These are phyloP conservation scores for Fusarium subtropicale DNA, from an alignment of 2,329 filamentous ascomycete genomes.

Conservation along the genomic window DNA sequence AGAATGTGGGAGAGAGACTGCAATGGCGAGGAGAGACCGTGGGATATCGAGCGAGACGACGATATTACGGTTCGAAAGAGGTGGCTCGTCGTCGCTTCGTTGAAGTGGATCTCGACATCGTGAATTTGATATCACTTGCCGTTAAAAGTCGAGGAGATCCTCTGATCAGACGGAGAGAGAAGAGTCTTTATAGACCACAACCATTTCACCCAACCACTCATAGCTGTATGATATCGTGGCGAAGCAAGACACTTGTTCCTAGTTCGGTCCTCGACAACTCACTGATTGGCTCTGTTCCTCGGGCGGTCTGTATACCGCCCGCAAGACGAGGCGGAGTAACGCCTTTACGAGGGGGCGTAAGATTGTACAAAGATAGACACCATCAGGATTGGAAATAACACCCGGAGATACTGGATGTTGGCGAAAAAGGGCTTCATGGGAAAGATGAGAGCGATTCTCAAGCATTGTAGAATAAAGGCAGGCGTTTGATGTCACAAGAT, in stretches of 20 bases:
- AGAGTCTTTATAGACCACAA: constrained; percentile 23
- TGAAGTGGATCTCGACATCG: constrained; percentile 54
- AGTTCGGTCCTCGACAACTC: background rate
- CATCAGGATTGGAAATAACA: background rate
- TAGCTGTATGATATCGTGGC: constrained; percentile 15
- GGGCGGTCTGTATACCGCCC: constrained; percentile 7
- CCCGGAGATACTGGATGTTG: background rate
- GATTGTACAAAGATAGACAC: background rate
- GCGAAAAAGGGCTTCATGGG: background rate
- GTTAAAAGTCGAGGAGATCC: background rate
- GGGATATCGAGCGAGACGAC: constrained; percentile 72
- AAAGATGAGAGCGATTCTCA: background rate
- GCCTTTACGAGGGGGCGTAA: constrained; percentile 14
- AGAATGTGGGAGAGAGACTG: constrained; percentile 76
- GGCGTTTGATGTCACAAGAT: background rate
- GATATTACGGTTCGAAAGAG: constrained; percentile 72
- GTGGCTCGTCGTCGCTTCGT: constrained; percentile 73
- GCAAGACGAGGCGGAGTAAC: constrained; percentile 31
- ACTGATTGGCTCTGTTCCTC: constrained; percentile 26
- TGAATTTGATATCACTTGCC: constrained; percentile 17
- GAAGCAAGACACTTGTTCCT: constrained; percentile 17
- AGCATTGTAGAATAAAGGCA: background rate
- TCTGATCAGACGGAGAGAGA: background rate
- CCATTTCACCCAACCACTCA: background rate
- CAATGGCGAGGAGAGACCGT: constrained; percentile 70